Conservation (phyloP, 768 basidiomycete species). For the Butyriboletus loyo region DNA sequence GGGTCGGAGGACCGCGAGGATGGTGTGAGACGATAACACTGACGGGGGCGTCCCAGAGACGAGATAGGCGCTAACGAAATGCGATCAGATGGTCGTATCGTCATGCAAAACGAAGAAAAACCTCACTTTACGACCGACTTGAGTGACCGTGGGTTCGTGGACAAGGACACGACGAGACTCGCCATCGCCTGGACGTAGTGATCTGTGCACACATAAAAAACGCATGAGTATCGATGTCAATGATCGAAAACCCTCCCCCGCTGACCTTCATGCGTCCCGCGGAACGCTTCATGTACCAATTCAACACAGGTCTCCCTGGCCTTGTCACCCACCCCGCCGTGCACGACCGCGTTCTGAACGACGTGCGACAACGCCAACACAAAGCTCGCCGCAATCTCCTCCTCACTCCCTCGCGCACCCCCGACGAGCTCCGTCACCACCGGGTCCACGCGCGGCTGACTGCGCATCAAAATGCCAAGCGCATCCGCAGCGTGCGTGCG, state of each 20-base stretch:
- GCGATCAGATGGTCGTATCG: slow-evolving; percentile 2
- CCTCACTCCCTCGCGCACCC: slow-evolving; percentile 60
- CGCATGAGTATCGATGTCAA: neutral
- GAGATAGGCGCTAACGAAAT: slow-evolving; percentile 51
- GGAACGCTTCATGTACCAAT: slow-evolving; percentile 75
- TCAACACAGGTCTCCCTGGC: slow-evolving; percentile 71
- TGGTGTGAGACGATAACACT: slow-evolving; percentile 55
- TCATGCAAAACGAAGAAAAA: neutral
- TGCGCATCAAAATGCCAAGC: slow-evolving; percentile 85
- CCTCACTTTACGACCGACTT: slow-evolving; percentile 66
- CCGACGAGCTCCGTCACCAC: slow-evolving; percentile 86
- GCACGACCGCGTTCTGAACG: slow-evolving; percentile 52
- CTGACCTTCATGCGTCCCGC: slow-evolving; percentile 63
- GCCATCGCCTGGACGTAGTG: slow-evolving; percentile 66
- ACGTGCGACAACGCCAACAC: slow-evolving; percentile 76
- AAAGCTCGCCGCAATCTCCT: slow-evolving; percentile 70
- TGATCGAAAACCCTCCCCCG: rapidly evolving
- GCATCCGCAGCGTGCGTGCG: slow-evolving; percentile 81
- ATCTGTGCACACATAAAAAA: slow-evolving; percentile 41
- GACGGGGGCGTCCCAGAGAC: slow-evolving; percentile 67
- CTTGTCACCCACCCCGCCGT: slow-evolving; percentile 73
- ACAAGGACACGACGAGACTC: slow-evolving; percentile 58
- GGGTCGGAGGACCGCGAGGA: slow-evolving; percentile 52
- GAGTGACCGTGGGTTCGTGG: slow-evolving; percentile 59
- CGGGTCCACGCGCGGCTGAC: slow-evolving; percentile 88